Percentiles rank a stretch among this genome's conserved stretches.
Conservation (phyloP, 495 filamentous ascomycete species). For the Pyrenula aspistea region DNA sequence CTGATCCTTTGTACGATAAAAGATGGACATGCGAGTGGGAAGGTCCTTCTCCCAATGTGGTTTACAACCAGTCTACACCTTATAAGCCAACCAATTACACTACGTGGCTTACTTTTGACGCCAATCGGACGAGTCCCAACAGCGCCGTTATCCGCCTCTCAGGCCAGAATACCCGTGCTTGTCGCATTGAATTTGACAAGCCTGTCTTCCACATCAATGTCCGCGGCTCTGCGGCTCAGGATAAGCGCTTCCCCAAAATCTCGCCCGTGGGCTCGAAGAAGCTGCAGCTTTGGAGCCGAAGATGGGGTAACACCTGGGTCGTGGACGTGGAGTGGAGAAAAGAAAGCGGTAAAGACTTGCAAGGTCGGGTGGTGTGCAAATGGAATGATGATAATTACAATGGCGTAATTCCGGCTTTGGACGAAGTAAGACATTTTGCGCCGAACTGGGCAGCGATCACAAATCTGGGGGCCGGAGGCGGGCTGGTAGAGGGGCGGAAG, state of each 20-base stretch:
- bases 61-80: conserved; percentile 17
- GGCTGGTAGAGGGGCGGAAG: conserved; percentile 66
- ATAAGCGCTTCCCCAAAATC: conserved; percentile 41
- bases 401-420: conserved; percentile 70
- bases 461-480: conserved; percentile 51
- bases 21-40: conserved; percentile 62
- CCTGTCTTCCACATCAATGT: conserved; percentile 53
- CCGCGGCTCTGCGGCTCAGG: conserved; percentile 38
- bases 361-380: conserved; percentile 63
- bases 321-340: conserved; percentile 60
- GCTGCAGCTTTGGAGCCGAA: conserved; percentile 59
- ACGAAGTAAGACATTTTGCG: conserved; percentile 63
- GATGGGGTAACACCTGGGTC: conserved; percentile 63
- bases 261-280: conserved; percentile 39
- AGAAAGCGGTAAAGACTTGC: conserved; percentile 26
- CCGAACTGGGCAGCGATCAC: conserved; percentile 68
- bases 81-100: conserved; percentile 20
- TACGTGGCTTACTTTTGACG: conserved; percentile 52
- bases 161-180: conserved; percentile 58
- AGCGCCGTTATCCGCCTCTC: conserved; percentile 45
- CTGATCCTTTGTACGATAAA: background rate
- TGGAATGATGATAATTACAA: conserved; percentile 76
- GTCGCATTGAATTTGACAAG: conserved; percentile 50
- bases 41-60: conserved; percentile 50
- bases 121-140: conserved; percentile 30